Evolutionary conservation across 139 green algal genomes (phyloP), one percentile per base, ranked within the genome.

Genomic region (Chlorella sp.): DNA sequence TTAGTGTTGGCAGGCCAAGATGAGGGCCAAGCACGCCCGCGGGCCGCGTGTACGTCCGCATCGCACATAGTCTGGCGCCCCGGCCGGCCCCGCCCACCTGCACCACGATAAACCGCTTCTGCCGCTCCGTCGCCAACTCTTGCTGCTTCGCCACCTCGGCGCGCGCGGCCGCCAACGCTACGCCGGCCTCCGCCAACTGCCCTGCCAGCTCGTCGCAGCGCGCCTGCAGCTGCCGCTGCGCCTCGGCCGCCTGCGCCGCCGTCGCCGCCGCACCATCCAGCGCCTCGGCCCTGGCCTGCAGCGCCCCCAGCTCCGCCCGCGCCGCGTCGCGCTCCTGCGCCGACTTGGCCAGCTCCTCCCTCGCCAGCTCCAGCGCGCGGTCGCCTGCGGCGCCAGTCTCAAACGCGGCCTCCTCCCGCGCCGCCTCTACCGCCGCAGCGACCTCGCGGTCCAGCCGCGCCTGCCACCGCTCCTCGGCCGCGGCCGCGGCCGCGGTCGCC

Each of bases 71-170:
- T 36, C 25, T 27, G 25, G 21, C 14, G 55, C 23, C 55, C 55
- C 21, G 21, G 25, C 33, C 48, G 27, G 19, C 23, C 53, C 53
- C 14, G 35, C 53, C 14, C 55, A 69, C 72, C 60, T 78, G 72
- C 8, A 78, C 35, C 35, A 78, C 3, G 33, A 76, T 60, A 68
- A 86, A 86, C 9, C 71, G 66, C 76, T 75, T 74, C 77, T 86
- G 81, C 17, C 81, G 76, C 66, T 86, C 76, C 41, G 65, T 66
- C 2, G 76, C 76, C 60, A 53, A 43, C 60, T 51, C 33, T 46
- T 71, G 72, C 60, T 69, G 60, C 72, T 63, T 19, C 25, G 8
- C 27, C 21, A 55, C 25, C 36, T 72, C 59, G 12, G 51, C 35
- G 35, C 43, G 60, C 6, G 48, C 46, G 0, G 60, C 69, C 1